Percentiles rank a stretch among this genome's conserved stretches.
Evolutionary conservation across 108 stramenopile genomes (phyloP).

Genomic region (Cyclotella choctawhatcheeana): DNA sequence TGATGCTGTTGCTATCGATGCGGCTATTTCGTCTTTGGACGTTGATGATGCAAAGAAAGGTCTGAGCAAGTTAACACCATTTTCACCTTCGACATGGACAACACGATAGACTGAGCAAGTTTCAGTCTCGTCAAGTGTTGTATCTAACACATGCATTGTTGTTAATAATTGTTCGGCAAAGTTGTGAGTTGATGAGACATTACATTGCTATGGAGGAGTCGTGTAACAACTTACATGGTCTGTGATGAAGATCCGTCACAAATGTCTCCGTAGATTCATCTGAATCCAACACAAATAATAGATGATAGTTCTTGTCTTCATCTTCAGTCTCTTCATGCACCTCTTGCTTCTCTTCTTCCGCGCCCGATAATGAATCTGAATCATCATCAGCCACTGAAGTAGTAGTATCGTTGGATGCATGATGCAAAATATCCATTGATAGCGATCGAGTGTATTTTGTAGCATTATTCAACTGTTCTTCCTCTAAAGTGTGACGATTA

Average conservation of each 20-base stretch:
- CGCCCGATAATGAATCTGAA: neutral
- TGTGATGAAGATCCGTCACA: conserved; percentile 66
- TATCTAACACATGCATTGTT: too few relatives aligned
- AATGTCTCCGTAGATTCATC: conserved; percentile 62
- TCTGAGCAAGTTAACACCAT: conserved; percentile 64
- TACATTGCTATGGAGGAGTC: neutral
- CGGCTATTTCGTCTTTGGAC: conserved; percentile 15
- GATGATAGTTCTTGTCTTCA: conserved; percentile 34
- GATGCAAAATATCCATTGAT: conserved; percentile 27
- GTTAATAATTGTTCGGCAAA: too few relatives aligned
- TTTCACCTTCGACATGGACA: conserved; percentile 59
- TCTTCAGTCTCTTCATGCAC: neutral
- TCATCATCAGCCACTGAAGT: neutral
- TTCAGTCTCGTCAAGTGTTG: conserved; percentile 68
- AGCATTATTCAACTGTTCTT: neutral
- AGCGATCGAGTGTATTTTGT: conserved; percentile 23
- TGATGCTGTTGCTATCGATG: too few relatives aligned
- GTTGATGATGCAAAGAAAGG: conserved; percentile 70
- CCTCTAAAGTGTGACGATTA: neutral
- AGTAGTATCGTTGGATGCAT: neutral
- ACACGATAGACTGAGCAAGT: conserved; percentile 64
- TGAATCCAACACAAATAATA: conserved; percentile 66
- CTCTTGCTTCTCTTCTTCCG: conserved; percentile 26
- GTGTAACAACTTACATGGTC: conserved; percentile 45
- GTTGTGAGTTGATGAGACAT: neutral